Conservation (phyloP, 2,329 filamentous ascomycete genomes). For the Huntiella omanensis region DNA sequence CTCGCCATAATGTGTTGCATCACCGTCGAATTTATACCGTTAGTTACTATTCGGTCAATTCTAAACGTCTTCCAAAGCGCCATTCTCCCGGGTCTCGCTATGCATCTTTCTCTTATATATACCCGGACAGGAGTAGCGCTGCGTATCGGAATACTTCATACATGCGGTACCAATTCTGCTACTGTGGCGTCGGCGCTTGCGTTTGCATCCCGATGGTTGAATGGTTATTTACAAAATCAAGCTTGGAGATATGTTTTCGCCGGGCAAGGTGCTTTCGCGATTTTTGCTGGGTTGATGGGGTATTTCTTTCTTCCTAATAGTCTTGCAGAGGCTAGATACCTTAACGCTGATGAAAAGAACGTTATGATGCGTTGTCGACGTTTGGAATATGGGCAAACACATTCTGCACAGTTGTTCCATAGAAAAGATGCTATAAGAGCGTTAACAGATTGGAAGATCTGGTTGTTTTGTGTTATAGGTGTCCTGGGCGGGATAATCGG, state of each 20-base stretch:
- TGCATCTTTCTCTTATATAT: no score
- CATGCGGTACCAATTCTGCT: no score
- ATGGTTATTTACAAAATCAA: background rate
- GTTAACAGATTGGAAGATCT: constrained; percentile 1
- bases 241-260: background rate
- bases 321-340: background rate
- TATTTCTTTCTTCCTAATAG: background rate
- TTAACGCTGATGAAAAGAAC: background rate
- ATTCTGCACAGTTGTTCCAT: background rate
- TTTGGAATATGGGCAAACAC: constrained; percentile 3
- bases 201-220: background rate
- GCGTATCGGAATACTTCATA: no score
- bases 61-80: no score
- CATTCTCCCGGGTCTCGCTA: no score
- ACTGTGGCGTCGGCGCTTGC: background rate
- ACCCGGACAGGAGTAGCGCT: no score
- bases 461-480: background rate
- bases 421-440: background rate
- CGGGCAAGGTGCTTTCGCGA: background rate
- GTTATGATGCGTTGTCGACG: background rate
- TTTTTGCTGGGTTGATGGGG: background rate
- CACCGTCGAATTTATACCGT: no score
- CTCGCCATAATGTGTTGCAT: no score
- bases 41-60: no score
- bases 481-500: background rate